These are phyloP conservation scores for Aspergillus luchuensis DNA, from an alignment of 2,329 filamentous ascomycete genomes.

Conservation along the genomic window DNA sequence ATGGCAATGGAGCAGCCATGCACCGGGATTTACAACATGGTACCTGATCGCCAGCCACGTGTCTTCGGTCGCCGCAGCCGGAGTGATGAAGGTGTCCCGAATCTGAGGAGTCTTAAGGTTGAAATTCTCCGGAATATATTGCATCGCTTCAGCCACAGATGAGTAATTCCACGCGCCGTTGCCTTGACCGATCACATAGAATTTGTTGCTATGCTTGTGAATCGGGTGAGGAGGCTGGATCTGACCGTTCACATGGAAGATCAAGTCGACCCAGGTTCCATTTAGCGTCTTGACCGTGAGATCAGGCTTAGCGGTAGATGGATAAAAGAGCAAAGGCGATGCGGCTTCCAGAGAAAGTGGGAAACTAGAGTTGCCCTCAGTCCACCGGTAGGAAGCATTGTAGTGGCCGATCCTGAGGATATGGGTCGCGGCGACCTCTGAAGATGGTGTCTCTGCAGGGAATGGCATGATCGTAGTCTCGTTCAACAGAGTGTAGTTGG, in stretches of 20 bases:
- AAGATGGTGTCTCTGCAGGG: constrained; percentile 47
- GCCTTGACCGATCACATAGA: constrained; percentile 59
- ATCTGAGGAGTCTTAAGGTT: constrained; percentile 60
- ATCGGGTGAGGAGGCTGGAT: constrained; percentile 61
- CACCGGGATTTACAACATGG: constrained; percentile 55
- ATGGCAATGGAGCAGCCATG: constrained; percentile 61
- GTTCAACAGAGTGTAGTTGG: constrained; percentile 49
- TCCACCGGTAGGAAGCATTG: constrained; percentile 56
- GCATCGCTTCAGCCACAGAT: constrained; percentile 56
- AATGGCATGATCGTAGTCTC: constrained; percentile 49
- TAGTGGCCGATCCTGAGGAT: constrained; percentile 36
- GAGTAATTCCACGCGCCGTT: constrained; percentile 54
- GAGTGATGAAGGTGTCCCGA: constrained; percentile 53
- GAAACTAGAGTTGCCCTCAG: constrained; percentile 46
- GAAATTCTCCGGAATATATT: constrained; percentile 53
- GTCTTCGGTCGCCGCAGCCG: constrained; percentile 30
- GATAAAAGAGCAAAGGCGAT: constrained; percentile 52
- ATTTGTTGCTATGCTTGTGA: constrained; percentile 66
- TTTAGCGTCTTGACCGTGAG: constrained; percentile 53
- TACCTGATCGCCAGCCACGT: constrained; percentile 58
- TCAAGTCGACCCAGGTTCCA: constrained; percentile 59
- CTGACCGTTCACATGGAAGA: constrained; percentile 49
- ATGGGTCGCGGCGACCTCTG: constrained; percentile 50
- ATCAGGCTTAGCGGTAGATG: constrained; percentile 43
- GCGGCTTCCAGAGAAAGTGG: constrained; percentile 42